These are phyloP conservation scores for Coniochaeta sp. DNA, from an alignment of 2,329 filamentous ascomycete genomes.

Conservation along the genomic window DNA sequence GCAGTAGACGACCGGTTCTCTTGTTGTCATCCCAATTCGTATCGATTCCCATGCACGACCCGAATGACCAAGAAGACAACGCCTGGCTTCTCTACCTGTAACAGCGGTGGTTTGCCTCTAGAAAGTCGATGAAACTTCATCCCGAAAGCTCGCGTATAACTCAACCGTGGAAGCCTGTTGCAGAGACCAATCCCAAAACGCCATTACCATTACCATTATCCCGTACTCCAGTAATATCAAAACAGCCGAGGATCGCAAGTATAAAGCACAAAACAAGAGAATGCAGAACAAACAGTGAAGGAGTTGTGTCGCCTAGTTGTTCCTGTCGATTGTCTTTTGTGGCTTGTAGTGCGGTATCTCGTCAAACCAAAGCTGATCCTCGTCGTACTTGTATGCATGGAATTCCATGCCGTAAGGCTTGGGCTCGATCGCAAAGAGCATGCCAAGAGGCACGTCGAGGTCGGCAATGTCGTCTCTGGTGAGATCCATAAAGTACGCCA, in stretches of 20 bases:
- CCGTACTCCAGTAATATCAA: not conserved
- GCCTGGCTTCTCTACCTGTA: not conserved
- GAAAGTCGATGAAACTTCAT: not conserved
- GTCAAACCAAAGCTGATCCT: conserved; percentile 71
- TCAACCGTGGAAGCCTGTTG: not conserved
- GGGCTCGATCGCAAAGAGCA: conserved; percentile 90
- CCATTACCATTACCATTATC: not conserved
- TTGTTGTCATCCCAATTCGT: not conserved
- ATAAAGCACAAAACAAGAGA: not conserved
- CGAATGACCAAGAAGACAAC: not conserved
- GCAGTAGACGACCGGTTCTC: not conserved
- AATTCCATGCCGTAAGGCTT: conserved; percentile 98
- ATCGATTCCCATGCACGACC: not conserved
- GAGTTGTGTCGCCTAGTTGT: conserved; percentile 14
- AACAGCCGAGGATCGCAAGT: not conserved
- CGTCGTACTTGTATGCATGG: conserved; percentile 88
- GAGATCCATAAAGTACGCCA: conserved; percentile 94
- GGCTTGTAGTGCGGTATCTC: conserved; percentile 80
- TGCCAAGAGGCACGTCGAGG: conserved; percentile 86
- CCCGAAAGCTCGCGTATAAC: not conserved
- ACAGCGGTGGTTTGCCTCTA: not conserved
- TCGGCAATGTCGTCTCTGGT: conserved; percentile 88
- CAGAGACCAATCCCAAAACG: not conserved
- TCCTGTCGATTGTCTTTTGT: conserved; percentile 44
- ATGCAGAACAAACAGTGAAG: not conserved